Base-by-base conservation (phyloP, 202 grass and related monocot species). In the Musa balbisiana region DNA sequence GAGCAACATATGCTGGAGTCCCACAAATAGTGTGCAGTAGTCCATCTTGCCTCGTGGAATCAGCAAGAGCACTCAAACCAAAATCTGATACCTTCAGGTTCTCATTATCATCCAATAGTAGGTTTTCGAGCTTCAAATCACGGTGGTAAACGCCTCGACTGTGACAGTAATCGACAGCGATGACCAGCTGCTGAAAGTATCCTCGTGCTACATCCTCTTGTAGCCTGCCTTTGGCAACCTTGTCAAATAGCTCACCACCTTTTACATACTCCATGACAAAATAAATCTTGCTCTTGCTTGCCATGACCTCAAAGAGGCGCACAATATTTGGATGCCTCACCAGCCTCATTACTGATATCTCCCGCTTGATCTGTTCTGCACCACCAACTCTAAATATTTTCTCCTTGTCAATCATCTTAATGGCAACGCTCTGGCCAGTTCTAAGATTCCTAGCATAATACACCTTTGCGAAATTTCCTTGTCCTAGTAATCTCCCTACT, bases 1-100 rank as follows among this genome's bases (percentile, higher is more conserved):
- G 67, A 51, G 67, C 67, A 70, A 70, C 67, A 70, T 70, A 70
- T 21, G 67, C 67, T 52, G 67, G 67, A 70, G 67, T 70, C 1
- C 67, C 67, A 51, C 67, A 70, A 49, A 49, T 70, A 10, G 67
- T 70, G 67, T 70, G 67, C 15, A 70, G 67, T 21, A 70, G 11
- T 11, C 62, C 62, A 64, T 64, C 62, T 64, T 64, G 21, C 9
- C 62, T 64, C 62, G 14, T 64, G 11, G 62, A 64, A 11, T 64
- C 62, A 11, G 62, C 62, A 2, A 64, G 10, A 23, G 62, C 62
- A 64, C 62, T 64, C 62, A 64, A 64, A 2, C 62, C 62, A 26
- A 64, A 64, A 26, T 64, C 62, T 24, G 62, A 64, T 23, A 64
- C 22, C 62, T 64, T 64, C 62, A 64, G 23, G 23, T 64, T 64